Base-by-base conservation (phyloP, 2,329 filamentous ascomycete species). In the Cladosporium sp. region DNA sequence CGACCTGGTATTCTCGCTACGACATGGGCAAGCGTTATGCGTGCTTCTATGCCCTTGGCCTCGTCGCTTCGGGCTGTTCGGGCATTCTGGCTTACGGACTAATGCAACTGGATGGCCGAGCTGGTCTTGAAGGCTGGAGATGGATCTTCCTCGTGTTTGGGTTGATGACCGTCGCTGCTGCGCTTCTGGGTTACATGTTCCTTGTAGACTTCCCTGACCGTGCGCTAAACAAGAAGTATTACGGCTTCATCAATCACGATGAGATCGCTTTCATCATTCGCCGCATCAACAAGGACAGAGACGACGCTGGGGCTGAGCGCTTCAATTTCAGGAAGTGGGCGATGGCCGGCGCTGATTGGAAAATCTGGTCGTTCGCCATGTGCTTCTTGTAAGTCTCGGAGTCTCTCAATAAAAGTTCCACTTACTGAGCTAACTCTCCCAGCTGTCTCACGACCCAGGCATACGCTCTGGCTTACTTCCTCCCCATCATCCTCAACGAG, bases 401-500 rank as follows among this genome's bases (percentile, higher is more conserved):
- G 18, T 25, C 14, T 21, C 16, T 5, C 34, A 25, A 28, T 16
- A 21, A 0, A 5, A 4, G 10, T 23, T 23, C 11, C 6, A 23
- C 34, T n/a, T 18, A 28, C 13, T 48, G 13, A 43, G n/a, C 30
- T 2, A 60, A 25, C 8, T 5, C n/a, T 18, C 6, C 75, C 73
- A 66, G 71, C 70, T 71, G 39, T 11, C 72, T 78, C 68, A 78
- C 82, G 21, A 82, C 81, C 34, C 82, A 80, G 0, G 82, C 81
- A 3, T 83, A 84, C 58, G 77, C 76, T 8, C 78, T 72, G 83
- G 86, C n/a, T 69, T 94, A 90, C 76, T 93, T 93, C 74, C 79
- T 94, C 5, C 91, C 91, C 13, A 86, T 93, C 72, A 91, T 95
- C 71, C 85, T 96, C 10, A 72, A 75, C 16, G 75, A 73, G 10